A percentile compares a stretch with the other conserved stretches of the same genome.
These are phyloP conservation scores for Gossypium turneri DNA, from an alignment of 345 rosid species.

Conservation along the genomic window DNA sequence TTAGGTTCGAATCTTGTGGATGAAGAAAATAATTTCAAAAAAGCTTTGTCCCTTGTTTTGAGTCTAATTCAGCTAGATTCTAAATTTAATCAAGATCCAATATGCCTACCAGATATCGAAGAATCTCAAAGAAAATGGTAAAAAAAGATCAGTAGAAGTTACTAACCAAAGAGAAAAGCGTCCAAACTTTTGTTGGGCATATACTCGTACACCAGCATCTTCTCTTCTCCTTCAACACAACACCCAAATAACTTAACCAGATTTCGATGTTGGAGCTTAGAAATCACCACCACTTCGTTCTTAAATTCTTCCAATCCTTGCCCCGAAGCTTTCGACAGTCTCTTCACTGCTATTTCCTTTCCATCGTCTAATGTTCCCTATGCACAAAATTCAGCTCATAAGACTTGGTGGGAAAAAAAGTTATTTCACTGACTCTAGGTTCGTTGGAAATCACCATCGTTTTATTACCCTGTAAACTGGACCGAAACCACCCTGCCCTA, in stretches of 20 bases:
- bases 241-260: slow-evolving; percentile 34
- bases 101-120: too few relatives aligned
- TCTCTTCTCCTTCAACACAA: slow-evolving; percentile 31
- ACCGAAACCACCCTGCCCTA: not conserved
- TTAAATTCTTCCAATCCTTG: slow-evolving; percentile 25
- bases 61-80: too few relatives aligned
- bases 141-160: not conserved
- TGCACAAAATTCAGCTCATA: not conserved
- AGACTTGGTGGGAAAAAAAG: not conserved
- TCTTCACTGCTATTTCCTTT: not conserved
- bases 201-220: slow-evolving; percentile 33
- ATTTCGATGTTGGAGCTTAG: slow-evolving; percentile 38
- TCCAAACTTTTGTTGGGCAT: slow-evolving; percentile 34
- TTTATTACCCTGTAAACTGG: slow-evolving; percentile 27
- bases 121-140: too few relatives aligned
- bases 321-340: not conserved
- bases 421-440: not conserved
- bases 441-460: not conserved
- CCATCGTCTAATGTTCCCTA: not conserved
- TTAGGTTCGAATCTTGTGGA: too few relatives aligned
- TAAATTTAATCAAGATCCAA: too few relatives aligned
- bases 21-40: too few relatives aligned
- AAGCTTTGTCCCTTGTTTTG: too few relatives aligned
- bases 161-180: slow-evolving; percentile 28
- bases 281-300: slow-evolving; percentile 37